phyloP scores from a whole-genome alignment of 208 protist species.

The Wallacemonas collosoma region DNA sequence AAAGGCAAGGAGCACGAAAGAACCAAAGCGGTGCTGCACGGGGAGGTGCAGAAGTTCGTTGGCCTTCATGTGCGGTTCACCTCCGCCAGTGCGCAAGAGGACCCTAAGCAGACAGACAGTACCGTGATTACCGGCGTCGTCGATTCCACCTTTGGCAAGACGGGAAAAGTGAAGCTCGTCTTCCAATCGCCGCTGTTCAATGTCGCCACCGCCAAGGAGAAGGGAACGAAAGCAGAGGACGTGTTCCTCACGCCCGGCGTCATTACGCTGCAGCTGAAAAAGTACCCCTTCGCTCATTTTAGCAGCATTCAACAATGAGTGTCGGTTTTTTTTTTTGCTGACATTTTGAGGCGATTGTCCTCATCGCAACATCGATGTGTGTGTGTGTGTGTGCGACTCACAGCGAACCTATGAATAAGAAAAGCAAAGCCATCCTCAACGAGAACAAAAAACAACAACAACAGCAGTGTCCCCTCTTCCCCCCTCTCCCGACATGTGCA shows the following conservation, averaged over 20 bases:
- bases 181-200: slow-evolving; percentile 58
- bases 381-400: neutral
- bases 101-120: neutral
- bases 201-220: slow-evolving; percentile 18
- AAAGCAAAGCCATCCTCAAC: neutral
- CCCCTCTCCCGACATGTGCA: too few relatives aligned
- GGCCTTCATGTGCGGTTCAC: slow-evolving; percentile 58
- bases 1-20: slow-evolving; percentile 3
- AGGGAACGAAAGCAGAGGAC: slow-evolving; percentile 22
- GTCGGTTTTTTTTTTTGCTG: too few relatives aligned
- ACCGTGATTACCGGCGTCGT: slow-evolving; percentile 40
- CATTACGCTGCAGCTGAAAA: slow-evolving; percentile 61
- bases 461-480: neutral
- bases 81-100: slow-evolving; percentile 14
- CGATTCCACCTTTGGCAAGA: slow-evolving; percentile 84
- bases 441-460: slow-evolving; percentile 10
- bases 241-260: slow-evolving; percentile 29
- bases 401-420: neutral
- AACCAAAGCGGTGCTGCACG: slow-evolving; percentile 48
- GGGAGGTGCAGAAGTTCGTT: slow-evolving; percentile 76
- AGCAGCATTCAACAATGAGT: slow-evolving; percentile 54
- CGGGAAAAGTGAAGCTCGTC: slow-evolving; percentile 72
- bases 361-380: too few relatives aligned
- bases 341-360: too few relatives aligned
- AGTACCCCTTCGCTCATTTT: slow-evolving; percentile 62